Base-by-base conservation (phyloP, 768 basidiomycete species). In the Leccinum obscurum region DNA sequence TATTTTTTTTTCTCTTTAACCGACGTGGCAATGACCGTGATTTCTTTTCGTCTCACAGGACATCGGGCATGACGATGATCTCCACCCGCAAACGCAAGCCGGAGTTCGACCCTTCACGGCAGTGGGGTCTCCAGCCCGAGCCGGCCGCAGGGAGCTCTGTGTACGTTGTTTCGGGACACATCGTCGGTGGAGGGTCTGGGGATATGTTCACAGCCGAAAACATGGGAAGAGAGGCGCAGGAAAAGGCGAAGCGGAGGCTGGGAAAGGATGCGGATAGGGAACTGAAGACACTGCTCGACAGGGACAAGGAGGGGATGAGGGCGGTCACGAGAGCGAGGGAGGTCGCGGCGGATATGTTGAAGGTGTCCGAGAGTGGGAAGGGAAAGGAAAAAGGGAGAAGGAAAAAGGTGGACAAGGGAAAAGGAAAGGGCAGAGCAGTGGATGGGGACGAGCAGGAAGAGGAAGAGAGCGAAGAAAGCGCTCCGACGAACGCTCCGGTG, bases 141-240 rank as follows among this genome's bases (percentile, higher is more conserved):
- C 69, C 77, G 2, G 53, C 64, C 1, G 58, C 69, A 11, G 69
- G 73, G 4, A 73, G 74, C 15, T 76, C 87, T 56, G 92, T 93
- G 7, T 97, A 96, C 67, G 80, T 96, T 49, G 80, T 95, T 22
- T 86, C 87, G 0, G 92, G 93, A 3, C 90, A 92, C 59, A 78
- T 93, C 56, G 81, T 94, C 10, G 80, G 82, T 34, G 84, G 81
- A 20, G 70, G 76, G 2, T 70, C 68, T 32, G 73, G 63, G 3
- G 68, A 70, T 20, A 66, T 89, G 64, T 87, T 83, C 62, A 69
- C 86, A 3, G 70, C 80, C 1, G 95, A 96, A 74, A 85, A 78
- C 59, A 78, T 95, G 41, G 93, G 93, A 1, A 80, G 94, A 17
- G 89, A 89, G 56, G 88, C 88, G 2, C 90, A 93, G 66, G 89